A percentile compares a stretch with the other conserved stretches of the same genome.
These are phyloP conservation scores for Thamnidium elegans DNA, from an alignment of 192 early-diverging fungal genomes.

Conservation along the genomic window DNA sequence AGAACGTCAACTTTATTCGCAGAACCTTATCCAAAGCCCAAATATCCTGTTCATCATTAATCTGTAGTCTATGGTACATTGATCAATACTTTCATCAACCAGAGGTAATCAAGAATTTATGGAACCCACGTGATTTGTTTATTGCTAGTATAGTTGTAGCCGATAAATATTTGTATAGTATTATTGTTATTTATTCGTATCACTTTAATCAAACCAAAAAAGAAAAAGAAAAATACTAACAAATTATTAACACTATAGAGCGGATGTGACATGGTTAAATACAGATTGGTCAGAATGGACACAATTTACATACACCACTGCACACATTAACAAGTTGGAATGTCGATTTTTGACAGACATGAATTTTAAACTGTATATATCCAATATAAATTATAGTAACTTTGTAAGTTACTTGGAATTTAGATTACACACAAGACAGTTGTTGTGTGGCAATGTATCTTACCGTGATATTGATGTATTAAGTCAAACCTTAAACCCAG, in stretches of 20 bases:
- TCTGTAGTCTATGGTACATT: conserved; percentile 46
- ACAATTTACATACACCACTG: conserved; percentile 29
- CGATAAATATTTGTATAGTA: conserved; percentile 48
- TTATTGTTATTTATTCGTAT: background rate
- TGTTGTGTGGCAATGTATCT: conserved; percentile 18
- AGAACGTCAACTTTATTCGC: conserved; percentile 47
- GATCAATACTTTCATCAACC: conserved; percentile 41
- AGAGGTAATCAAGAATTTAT: conserved; percentile 25
- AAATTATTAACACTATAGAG: conserved; percentile 5
- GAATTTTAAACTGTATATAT: conserved; percentile 41
- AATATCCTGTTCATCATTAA: conserved; percentile 46
- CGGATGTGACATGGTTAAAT: conserved; percentile 46
- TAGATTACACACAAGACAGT: conserved; percentile 38
- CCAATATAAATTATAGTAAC: conserved; percentile 40
- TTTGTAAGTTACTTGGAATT: conserved; percentile 48
- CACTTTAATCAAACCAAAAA: background rate
- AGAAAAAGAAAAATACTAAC: background rate
- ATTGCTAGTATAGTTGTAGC: conserved; percentile 46
- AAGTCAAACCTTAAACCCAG: conserved; percentile 36
- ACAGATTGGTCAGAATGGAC: conserved; percentile 49
- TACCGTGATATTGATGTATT: conserved; percentile 47
- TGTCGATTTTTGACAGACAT: conserved; percentile 40
- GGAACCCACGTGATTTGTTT: conserved; percentile 44
- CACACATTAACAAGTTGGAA: conserved; percentile 41
- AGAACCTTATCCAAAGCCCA: conserved; percentile 45